phyloP scores from a whole-genome alignment of 495 filamentous ascomycete genomes.

The Usnea hakonensis region DNA sequence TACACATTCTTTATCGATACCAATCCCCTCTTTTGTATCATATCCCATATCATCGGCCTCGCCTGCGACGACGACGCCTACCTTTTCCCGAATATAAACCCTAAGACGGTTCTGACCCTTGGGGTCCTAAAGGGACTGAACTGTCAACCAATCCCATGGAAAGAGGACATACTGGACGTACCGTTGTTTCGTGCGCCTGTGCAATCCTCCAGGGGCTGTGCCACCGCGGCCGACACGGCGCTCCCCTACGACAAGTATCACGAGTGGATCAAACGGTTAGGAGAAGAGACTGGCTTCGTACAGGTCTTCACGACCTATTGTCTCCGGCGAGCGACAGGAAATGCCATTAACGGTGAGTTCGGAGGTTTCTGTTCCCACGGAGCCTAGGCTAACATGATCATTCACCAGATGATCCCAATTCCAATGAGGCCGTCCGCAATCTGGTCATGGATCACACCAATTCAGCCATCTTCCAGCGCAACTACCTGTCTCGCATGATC shows the following conservation, averaged over 20 bases:
- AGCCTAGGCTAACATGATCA: neutral
- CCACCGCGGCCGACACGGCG: neutral
- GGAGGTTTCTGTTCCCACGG: neutral
- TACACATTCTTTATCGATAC: constrained; percentile 15
- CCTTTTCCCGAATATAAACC: neutral
- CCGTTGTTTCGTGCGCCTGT: constrained; percentile 12
- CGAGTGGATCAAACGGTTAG: constrained; percentile 5
- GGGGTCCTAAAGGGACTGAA: neutral
- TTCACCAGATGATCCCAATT: constrained; percentile 18
- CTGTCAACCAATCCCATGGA: constrained; percentile 13
- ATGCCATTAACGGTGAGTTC: constrained; percentile 18
- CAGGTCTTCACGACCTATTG: constrained; percentile 20
- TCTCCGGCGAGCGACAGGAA: constrained; percentile 14
- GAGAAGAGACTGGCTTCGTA: constrained; percentile 14
- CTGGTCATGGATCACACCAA: constrained; percentile 17
- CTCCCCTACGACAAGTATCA: constrained; percentile 4
- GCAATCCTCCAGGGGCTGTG: neutral
- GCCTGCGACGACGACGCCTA: constrained; percentile 19
- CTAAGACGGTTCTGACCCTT: no score
- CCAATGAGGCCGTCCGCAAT: constrained; percentile 12
- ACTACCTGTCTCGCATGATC: constrained; percentile 22
- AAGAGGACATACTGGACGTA: constrained; percentile 9
- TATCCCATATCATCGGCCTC: constrained; percentile 21
- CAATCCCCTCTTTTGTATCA: constrained; percentile 10
- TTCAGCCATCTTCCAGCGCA: constrained; percentile 16